A percentile compares a stretch with the other conserved stretches of the same genome.
Evolutionary conservation across 805 yeast species (phyloP).

Genomic region (Candida jianshihensis): DNA sequence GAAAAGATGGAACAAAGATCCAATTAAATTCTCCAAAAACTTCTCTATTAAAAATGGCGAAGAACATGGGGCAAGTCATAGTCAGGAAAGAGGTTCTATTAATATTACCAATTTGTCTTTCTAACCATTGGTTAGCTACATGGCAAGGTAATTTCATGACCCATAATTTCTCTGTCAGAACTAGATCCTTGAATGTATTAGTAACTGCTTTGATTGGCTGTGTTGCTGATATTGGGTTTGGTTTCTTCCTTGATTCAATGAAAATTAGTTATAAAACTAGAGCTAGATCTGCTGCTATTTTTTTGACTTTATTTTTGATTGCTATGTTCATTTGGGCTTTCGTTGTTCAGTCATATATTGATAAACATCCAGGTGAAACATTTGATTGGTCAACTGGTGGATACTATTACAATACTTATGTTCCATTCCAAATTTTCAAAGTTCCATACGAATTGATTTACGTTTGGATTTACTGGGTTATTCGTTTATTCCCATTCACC

Average conservation of each 20-base stretch:
- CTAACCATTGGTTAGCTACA: constrained; percentile 18
- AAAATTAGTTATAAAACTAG: constrained; percentile 4
- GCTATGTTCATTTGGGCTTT: constrained; percentile 19
- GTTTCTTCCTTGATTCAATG: constrained; percentile 12
- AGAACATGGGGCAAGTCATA: constrained; percentile 5
- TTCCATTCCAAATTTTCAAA: constrained; percentile 20
- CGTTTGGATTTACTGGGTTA: constrained; percentile 23
- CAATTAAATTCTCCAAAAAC: constrained; percentile 6
- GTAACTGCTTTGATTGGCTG: constrained; percentile 17
- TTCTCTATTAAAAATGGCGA: constrained; percentile 4
- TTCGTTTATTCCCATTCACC: constrained; percentile 16
- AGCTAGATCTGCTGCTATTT: constrained; percentile 15
- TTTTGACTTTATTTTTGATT: constrained; percentile 4
- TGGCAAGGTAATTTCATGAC: constrained; percentile 21
- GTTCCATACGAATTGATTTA: constrained; percentile 17
- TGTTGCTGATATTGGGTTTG: constrained; percentile 14
- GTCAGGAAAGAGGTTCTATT: constrained; percentile 14
- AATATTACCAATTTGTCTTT: constrained; percentile 16
- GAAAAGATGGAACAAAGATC: constrained; percentile 22
- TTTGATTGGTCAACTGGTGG: constrained; percentile 15
- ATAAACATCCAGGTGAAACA: constrained; percentile 7
- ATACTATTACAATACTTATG: constrained; percentile 11
- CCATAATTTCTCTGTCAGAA: constrained; percentile 21
- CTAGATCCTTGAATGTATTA: constrained; percentile 20
- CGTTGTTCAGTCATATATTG: constrained; percentile 9